Base-by-base conservation (phyloP, 805 yeast species). In the Tetrapisispora iriomotensis region DNA sequence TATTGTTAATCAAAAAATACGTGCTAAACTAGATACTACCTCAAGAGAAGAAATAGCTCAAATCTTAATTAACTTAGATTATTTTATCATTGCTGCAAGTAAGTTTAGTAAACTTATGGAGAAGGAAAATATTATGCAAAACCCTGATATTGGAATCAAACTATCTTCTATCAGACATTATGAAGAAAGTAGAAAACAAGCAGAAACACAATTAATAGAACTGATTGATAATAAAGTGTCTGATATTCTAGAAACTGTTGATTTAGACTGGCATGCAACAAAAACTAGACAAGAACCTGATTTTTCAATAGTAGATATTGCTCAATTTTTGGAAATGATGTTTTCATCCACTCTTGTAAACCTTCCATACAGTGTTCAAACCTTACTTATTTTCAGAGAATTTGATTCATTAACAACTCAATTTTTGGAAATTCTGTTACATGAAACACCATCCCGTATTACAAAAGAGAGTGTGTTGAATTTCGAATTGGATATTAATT, bases 41-140 rank as follows among this genome's bases (percentile, higher is more conserved):
- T 82, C 87, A 45, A 83, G 94, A 54, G 97, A 90, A 60, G 88
- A 86, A 48, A 73, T 86, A 21, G 81, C 95, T 0, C 97, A 92
- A 64, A 84, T 85, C 48, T 69, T 84, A 48, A 81, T 92, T 42
- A 87, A 92, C 57, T 65, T 90, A 51, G 96, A 90, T 55, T 85
- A 83, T 57, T 90, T 88, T 58, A 70, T 83, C 30, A 76, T 70
- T 49, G 85, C 94, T 40, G 73, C 88, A 8, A 67, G 68, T 38
- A 87, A 82, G 56, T 68, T 90, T 36, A 70, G 72, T 41, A 49
- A 49, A 22, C 47, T 59, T 37, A 58, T 74, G 50, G 64, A 67
- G 17, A 58, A 54, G 25, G 66, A 69, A 43, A 49, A 56, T 43
- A 41, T 56, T 45, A 42, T 62, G 47, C 51, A 53, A 31, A 48